These are phyloP conservation scores for Fomes fomentarius DNA, from an alignment of 1,284 basidiomycete genomes.

Conservation along the genomic window DNA sequence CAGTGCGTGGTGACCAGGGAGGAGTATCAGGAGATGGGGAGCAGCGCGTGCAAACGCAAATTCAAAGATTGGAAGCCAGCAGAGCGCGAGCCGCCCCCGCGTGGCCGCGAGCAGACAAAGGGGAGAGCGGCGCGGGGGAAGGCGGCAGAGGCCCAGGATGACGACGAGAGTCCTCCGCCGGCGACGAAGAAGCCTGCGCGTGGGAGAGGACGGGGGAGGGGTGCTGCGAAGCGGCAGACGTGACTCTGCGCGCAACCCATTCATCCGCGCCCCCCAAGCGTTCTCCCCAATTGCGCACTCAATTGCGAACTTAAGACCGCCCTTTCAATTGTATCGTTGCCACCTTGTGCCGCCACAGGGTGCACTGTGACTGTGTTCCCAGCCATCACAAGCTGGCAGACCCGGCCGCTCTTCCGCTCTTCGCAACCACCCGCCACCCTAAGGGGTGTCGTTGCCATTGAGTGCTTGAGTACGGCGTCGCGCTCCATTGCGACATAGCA, in stretches of 20 bases:
- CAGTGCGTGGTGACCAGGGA: slow-evolving; percentile 67
- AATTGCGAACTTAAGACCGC: too few species aligned
- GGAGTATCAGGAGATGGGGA: slow-evolving; percentile 85
- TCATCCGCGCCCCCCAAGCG: not conserved
- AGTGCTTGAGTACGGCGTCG: too few species aligned
- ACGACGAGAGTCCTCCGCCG: slow-evolving; percentile 19
- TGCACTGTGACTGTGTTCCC: too few species aligned
- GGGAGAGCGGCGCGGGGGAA: slow-evolving; percentile 20
- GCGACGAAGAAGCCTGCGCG: slow-evolving; percentile 20
- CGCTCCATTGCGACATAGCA: not conserved
- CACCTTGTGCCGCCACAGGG: too few species aligned
- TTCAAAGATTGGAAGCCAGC: slow-evolving; percentile 52
- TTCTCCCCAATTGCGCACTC: too few species aligned
- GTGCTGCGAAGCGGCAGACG: slow-evolving; percentile 18
- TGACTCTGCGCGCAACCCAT: slow-evolving; percentile 10
- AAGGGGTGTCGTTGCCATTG: not conserved
- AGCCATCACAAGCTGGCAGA: slow-evolving; percentile 8
- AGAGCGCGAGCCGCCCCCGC: slow-evolving; percentile 22
- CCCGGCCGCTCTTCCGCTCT: slow-evolving; percentile 1
- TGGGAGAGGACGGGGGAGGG: slow-evolving; percentile 24
- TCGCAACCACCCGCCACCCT: not conserved
- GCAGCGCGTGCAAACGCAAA: slow-evolving; percentile 70
- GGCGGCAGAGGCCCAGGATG: slow-evolving; percentile 19
- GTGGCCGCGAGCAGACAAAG: slow-evolving; percentile 21
- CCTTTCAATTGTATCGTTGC: too few species aligned